Evolutionary conservation across 768 basidiomycete genomes (phyloP).

Genomic region (Tricholoma furcatifolium): DNA sequence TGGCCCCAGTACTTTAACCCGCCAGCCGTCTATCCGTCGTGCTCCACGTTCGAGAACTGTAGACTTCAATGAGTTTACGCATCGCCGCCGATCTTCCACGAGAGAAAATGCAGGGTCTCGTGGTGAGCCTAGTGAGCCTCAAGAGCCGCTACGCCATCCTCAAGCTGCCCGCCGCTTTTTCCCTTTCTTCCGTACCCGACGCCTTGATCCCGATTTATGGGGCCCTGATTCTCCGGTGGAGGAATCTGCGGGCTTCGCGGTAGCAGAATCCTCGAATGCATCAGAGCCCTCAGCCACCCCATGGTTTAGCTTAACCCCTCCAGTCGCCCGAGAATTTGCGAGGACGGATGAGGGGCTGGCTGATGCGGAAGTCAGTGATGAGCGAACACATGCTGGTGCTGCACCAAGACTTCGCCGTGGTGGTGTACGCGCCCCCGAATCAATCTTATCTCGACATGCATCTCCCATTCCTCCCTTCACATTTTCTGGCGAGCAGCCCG

Average conservation of each 20-base stretch:
- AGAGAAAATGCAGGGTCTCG: slow-evolving; percentile 32
- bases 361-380: slow-evolving; percentile 33
- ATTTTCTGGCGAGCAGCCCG: neutral
- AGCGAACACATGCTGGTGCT: slow-evolving; percentile 21
- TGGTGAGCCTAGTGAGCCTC: slow-evolving; percentile 27
- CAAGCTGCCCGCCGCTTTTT: slow-evolving; percentile 52
- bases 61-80: slow-evolving; percentile 74
- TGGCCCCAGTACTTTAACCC: slow-evolving; percentile 35
- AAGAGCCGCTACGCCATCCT: slow-evolving; percentile 21
- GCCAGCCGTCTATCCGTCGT: slow-evolving; percentile 64
- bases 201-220: slow-evolving; percentile 31
- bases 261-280: neutral
- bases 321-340: slow-evolving; percentile 12
- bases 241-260: neutral
- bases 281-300: slow-evolving; percentile 19
- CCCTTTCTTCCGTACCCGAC: slow-evolving; percentile 47
- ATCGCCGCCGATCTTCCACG: slow-evolving; percentile 56
- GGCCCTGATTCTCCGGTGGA: slow-evolving; percentile 23
- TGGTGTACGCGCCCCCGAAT: slow-evolving; percentile 65
- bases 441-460: slow-evolving; percentile 46
- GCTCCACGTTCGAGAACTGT: slow-evolving; percentile 50
- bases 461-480: slow-evolving; percentile 29
- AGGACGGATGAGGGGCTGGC: slow-evolving; percentile 14
- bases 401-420: slow-evolving; percentile 63
- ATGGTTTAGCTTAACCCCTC: slow-evolving; percentile 27